These are phyloP conservation scores for Mycena capillaripes DNA, from an alignment of 768 basidiomycete genomes.

Conservation along the genomic window DNA sequence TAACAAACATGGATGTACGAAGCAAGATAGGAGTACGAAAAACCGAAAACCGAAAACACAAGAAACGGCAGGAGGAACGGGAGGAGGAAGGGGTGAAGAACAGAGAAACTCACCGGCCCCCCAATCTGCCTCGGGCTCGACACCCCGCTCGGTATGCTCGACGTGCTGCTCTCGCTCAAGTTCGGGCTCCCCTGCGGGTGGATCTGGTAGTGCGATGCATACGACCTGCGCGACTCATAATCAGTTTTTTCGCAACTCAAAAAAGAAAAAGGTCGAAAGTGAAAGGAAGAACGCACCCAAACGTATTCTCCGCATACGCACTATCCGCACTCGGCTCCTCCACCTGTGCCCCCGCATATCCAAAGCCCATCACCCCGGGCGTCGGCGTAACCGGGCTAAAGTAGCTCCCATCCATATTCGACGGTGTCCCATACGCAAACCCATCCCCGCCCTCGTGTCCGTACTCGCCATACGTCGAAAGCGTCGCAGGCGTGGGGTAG, in stretches of 20 bases:
- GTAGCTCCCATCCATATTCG: slow-evolving; percentile 30
- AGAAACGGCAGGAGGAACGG: neutral
- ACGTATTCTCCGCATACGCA: slow-evolving; percentile 20
- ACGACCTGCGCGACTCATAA: too few relatives aligned
- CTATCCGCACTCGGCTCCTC: slow-evolving; percentile 24
- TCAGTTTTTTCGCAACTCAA: too few relatives aligned
- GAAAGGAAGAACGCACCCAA: neutral
- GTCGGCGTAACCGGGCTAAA: slow-evolving; percentile 23
- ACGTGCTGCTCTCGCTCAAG: neutral
- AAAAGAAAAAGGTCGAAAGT: too few relatives aligned
- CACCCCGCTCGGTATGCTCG: neutral
- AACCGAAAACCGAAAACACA: too few relatives aligned
- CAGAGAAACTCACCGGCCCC: slow-evolving; percentile 22
- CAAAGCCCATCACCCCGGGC: neutral
- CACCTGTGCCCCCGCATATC: too few relatives aligned
- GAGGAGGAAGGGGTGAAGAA: neutral
- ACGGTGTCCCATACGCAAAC: slow-evolving; percentile 1
- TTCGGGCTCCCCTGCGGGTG: neutral
- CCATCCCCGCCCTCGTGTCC: too few relatives aligned
- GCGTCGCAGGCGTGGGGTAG: slow-evolving; percentile 13
- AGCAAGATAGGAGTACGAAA: too few relatives aligned
- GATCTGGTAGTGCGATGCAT: too few relatives aligned
- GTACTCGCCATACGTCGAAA: too few relatives aligned
- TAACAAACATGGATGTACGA: too few relatives aligned
- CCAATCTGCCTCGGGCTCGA: slow-evolving; percentile 29